Base-by-base conservation (phyloP, 495 filamentous ascomycete genomes). In the Aspergillus sclerotioniger region DNA sequence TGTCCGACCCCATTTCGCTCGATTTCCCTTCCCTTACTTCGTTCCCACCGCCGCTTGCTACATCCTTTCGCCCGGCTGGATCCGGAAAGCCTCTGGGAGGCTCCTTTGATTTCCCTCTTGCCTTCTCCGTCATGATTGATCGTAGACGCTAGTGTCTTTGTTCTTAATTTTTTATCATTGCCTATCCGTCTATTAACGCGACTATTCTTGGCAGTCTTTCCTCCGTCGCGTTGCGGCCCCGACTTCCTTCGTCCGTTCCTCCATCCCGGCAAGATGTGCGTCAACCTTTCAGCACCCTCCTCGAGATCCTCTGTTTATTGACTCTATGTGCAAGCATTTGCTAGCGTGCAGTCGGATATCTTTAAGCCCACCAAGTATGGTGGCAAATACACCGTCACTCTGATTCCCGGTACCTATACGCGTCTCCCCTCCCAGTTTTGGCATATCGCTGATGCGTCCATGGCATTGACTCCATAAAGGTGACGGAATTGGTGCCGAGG, bases 321-420 rank as follows among this genome's bases (percentile, higher is more conserved):
- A 71, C 59, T 28, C 64, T 31, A 20, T 19, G 54, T 50, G 50
- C 50, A 54, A 81, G 79, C 78, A 48, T 78, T 88, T 65, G 91
- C 92, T 60, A 93, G 87, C 41, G 78, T 95, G 56, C 84, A 90
- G 75, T 84, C 86, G 62, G 92, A 96, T 70, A 90, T 96, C 71
- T 96, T 96, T 85, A 94, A 96, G 83, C 94, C 94, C 55, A 96
- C 94, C 68, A 98, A 98, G 78, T 98, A 93, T 78, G 94, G 94
- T 65, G 92, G 94, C 73, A 98, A 98, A 80, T 98, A 98, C 84
- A 98, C 95, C 16, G 92, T 96, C 64, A 97, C 95, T 53, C 83
- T 98, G 60, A 97, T 98, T 74, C 94, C 94, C 65, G 93, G 87
- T 89, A 82, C 41, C 37, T 21, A 43, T 21, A 51, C 25, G 20